Conservation (phyloP, 352 stramenopile genomes). For the Hyphochytrium catenoides region DNA sequence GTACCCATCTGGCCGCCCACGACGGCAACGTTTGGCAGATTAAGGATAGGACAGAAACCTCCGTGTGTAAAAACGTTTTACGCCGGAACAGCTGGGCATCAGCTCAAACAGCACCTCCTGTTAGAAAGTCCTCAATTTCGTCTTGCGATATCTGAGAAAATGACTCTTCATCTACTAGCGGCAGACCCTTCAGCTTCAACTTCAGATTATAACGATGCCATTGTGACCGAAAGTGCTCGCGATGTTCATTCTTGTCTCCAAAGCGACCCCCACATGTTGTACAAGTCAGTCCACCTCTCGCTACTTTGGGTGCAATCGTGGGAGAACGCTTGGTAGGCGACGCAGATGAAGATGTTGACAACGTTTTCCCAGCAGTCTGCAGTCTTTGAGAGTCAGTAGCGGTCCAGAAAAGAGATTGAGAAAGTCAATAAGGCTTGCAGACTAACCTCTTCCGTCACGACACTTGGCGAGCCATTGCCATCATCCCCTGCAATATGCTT, state of each 20-base stretch:
- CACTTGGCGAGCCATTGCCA: too few relatives aligned
- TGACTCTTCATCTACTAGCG: constrained; percentile 32
- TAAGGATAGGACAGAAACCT: too few relatives aligned
- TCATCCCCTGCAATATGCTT: too few relatives aligned
- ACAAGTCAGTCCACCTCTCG: constrained; percentile 32
- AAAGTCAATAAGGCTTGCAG: too few relatives aligned
- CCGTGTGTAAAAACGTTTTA: too few relatives aligned
- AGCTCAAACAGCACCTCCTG: too few relatives aligned
- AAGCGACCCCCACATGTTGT: constrained; percentile 83
- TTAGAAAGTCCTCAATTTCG: constrained; percentile 30
- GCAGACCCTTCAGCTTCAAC: constrained; percentile 67
- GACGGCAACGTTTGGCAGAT: too few relatives aligned
- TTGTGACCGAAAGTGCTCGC: constrained; percentile 81
- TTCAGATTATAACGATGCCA: constrained; percentile 95
- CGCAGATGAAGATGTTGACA: neutral
- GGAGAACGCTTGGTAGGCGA: constrained; percentile 2
- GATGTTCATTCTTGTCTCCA: constrained; percentile 43
- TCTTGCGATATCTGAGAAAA: constrained; percentile 25
- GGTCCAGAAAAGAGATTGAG: neutral
- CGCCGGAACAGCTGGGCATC: too few relatives aligned
- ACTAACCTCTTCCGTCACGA: too few relatives aligned
- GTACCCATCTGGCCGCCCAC: too few relatives aligned
- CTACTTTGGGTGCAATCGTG: constrained; percentile 3
- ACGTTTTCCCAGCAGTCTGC: neutral
- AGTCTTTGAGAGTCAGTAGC: neutral